Percentiles rank a stretch among this genome's conserved stretches.
Conservation (phyloP, 1,284 basidiomycete genomes). For the Apiotrichum domesticum region DNA sequence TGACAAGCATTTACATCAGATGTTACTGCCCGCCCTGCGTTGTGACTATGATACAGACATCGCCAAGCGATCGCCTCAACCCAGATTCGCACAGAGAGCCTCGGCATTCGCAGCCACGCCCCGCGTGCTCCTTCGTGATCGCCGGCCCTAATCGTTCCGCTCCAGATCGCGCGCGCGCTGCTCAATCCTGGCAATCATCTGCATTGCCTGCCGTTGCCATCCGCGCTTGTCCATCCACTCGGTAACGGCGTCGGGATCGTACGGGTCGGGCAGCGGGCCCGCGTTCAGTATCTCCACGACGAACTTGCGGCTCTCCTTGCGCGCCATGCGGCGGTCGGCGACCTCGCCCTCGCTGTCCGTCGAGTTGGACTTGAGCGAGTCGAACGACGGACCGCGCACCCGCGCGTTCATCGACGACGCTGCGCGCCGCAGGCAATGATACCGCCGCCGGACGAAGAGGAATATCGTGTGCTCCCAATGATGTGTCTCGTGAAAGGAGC, state of each 20-base stretch:
- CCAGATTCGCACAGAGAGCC: no score
- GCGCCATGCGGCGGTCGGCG: neutral
- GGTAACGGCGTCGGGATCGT: conserved; percentile 66
- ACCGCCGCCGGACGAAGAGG: conserved; percentile 20
- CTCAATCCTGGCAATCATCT: neutral
- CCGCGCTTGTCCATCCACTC: conserved; percentile 71
- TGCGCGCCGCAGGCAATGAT: conserved; percentile 29
- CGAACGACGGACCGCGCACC: neutral
- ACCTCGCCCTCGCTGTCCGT: conserved; percentile 23
- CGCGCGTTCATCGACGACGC: neutral
- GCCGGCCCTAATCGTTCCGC: no score
- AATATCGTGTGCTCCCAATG: conserved; percentile 34
- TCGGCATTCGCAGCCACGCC: no score
- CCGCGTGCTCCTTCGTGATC: no score
- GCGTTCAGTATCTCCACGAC: conserved; percentile 14
- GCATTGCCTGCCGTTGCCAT: conserved; percentile 49
- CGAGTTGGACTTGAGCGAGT: conserved; percentile 5
- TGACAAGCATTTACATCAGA: no score
- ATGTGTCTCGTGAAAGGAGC: conserved; percentile 38
- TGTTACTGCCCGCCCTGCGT: no score
- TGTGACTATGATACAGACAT: no score
- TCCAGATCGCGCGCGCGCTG: neutral
- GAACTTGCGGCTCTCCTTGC: conserved; percentile 7
- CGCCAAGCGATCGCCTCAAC: no score
- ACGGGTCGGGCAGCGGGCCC: conserved; percentile 16